Base-by-base conservation (phyloP, 345 rosid species). In the Eucalyptus rudis region DNA sequence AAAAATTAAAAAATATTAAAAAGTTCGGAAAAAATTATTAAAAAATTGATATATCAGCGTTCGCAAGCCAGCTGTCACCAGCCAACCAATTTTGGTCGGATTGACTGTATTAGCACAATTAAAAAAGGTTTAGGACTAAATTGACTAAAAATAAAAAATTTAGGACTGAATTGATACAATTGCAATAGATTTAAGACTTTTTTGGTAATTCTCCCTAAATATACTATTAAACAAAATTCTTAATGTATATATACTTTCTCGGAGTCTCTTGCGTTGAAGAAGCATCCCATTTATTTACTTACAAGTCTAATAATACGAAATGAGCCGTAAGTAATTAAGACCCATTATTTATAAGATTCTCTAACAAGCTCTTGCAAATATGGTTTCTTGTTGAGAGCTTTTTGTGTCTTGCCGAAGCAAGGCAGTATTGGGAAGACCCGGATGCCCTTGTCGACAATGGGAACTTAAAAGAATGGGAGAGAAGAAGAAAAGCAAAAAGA, bases 41-140 rank as follows among this genome's bases (percentile, higher is more conserved):
- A 50, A 50, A 15, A 50, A 50, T 50, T 50, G 16, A 3, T 3
- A 14, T 7, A 14, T 50, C 3, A 0, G 7, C 3, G 7, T 50
- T 50, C 19, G 1, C 17, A 17, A 17, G 7, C 3, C 0, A 14
- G 51, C 51, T 49, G 6, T 14, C 51, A 6, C 3, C 0, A 2
- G 51, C 51, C 16, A 5, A 0, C 19, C 7, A 50, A 50, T 50
- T 50, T 50, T 50, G 52, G 7, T 50, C 7, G 52, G 3, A 50
- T 50, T 6, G 19, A 50, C 52, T 50, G 1, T 15, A 50, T 50
- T 15, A 0, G 0, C 7, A 50, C 1, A 50, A 50, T 50, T 50
- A 50, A 15, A 50, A 50, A 50, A 50, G 0, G 7, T 50, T 15
- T 50, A 50, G 0, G 3, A 50, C 7, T 50, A 50, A 50, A 50